Conservation (phyloP, 2,329 filamentous ascomycete species). For the Mycocentrospora acerina region DNA sequence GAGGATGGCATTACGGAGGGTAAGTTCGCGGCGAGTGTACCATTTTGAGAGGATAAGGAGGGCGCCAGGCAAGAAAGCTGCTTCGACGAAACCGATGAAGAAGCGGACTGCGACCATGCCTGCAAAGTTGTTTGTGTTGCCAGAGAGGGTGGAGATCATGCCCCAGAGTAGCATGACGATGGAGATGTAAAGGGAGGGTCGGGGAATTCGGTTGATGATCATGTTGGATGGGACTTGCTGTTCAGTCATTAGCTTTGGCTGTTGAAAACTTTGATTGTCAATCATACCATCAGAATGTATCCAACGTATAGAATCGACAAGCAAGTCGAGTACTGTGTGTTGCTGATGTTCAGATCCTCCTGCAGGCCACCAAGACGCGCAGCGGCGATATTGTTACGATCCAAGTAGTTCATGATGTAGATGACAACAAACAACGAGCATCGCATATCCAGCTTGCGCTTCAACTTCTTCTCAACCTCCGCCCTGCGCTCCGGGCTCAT, state of each 20-base stretch:
- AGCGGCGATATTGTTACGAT: slow-evolving; percentile 39
- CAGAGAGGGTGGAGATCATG: slow-evolving; percentile 41
- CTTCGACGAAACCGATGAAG: slow-evolving; percentile 42
- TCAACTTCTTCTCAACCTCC: slow-evolving; percentile 37
- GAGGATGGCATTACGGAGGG: slow-evolving; percentile 42
- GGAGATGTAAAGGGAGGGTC: slow-evolving; percentile 40
- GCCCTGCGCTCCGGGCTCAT: slow-evolving; percentile 32
- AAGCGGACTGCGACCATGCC: slow-evolving; percentile 43
- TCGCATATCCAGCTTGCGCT: slow-evolving; percentile 35
- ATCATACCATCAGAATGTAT: slow-evolving; percentile 21
- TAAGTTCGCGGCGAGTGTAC: slow-evolving; percentile 60
- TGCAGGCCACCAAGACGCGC: slow-evolving; percentile 37
- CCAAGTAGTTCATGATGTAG: slow-evolving; percentile 40
- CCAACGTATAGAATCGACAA: slow-evolving; percentile 33
- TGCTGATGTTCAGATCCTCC: slow-evolving; percentile 31
- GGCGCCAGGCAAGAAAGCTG: slow-evolving; percentile 61
- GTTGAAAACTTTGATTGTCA: too few relatives aligned
- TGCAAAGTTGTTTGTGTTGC: slow-evolving; percentile 33
- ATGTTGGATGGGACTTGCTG: slow-evolving; percentile 47
- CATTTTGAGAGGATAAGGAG: slow-evolving; percentile 66
- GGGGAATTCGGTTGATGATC: slow-evolving; percentile 42
- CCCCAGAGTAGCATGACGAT: slow-evolving; percentile 44
- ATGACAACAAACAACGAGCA: slow-evolving; percentile 39
- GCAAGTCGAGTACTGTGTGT: slow-evolving; percentile 38
- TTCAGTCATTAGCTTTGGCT: too few relatives aligned